A percentile compares a stretch with the other conserved stretches of the same genome.
These are phyloP conservation scores for Fomitopsis pulvina DNA, from an alignment of 768 basidiomycete genomes.

Conservation along the genomic window DNA sequence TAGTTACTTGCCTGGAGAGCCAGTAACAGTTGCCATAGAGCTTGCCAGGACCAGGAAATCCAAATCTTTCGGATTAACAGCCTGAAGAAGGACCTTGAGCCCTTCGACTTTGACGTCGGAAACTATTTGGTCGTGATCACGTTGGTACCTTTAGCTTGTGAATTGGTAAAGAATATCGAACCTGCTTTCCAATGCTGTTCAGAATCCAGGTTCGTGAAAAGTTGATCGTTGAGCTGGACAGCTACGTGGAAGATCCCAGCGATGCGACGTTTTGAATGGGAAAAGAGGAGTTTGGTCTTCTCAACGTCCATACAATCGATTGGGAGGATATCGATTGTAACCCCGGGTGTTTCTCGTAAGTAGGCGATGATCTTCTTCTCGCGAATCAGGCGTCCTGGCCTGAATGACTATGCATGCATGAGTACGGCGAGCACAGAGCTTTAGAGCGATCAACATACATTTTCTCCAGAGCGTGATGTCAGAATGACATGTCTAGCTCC, in stretches of 20 bases:
- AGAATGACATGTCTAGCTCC: constrained; percentile 6
- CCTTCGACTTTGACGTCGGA: constrained; percentile 15
- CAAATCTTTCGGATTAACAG: constrained; percentile 7
- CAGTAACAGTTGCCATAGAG: constrained; percentile 4
- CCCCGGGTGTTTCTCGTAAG: constrained; percentile 3
- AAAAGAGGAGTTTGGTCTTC: constrained; percentile 5
- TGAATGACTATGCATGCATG: constrained; percentile 2
- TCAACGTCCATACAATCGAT: constrained; percentile 7
- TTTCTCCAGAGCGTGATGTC: constrained; percentile 7
- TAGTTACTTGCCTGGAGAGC: constrained; percentile 6
- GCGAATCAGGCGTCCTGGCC: not conserved
- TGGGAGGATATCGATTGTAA: constrained; percentile 5
- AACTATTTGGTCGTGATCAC: too few species aligned
- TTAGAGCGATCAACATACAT: not conserved
- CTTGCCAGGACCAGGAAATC: constrained; percentile 13
- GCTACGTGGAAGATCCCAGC: constrained; percentile 6
- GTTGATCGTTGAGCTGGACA: constrained; percentile 10
- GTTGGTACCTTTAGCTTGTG: not conserved
- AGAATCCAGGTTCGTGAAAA: constrained; percentile 9
- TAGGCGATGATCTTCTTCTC: constrained; percentile 7
- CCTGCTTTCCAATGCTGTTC: constrained; percentile 11
- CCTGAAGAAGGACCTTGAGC: constrained; percentile 8
- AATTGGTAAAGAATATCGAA: not conserved
- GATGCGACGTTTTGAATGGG: not conserved
- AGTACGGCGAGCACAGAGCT: not conserved